Conservation (phyloP, 1,284 basidiomycete genomes). For the Ganoderma sinense region DNA sequence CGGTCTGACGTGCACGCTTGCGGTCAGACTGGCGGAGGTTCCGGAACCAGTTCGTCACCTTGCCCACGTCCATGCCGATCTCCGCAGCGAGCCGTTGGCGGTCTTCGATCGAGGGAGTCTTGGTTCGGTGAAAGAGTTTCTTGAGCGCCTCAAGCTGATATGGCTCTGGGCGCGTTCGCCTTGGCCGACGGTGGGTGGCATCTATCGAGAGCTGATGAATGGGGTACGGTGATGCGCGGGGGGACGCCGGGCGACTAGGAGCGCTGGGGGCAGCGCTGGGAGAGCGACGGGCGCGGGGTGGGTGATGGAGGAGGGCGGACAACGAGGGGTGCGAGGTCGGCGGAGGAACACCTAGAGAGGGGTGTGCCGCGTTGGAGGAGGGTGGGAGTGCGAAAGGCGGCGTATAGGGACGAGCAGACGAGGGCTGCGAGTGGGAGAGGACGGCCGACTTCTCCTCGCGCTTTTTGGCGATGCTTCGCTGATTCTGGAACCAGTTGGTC, state of each 20-base stretch:
- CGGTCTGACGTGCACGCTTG: conserved; percentile 51
- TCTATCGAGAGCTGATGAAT: conserved; percentile 36
- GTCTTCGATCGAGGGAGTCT: conserved; percentile 83
- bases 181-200: conserved; percentile 40
- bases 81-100: conserved; percentile 73
- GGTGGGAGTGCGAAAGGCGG: conserved; percentile 49
- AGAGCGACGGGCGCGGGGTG: conserved; percentile 35
- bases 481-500: conserved; percentile 87
- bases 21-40: conserved; percentile 79
- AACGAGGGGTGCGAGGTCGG: conserved; percentile 39
- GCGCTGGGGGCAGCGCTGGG: conserved; percentile 37
- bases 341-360: conserved; percentile 40
- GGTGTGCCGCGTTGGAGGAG: conserved; percentile 37
- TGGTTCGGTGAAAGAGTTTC: conserved; percentile 67
- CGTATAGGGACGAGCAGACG: conserved; percentile 48
- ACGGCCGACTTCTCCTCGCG: conserved; percentile 47
- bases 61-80: conserved; percentile 81
- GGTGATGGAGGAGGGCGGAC: conserved; percentile 25
- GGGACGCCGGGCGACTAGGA: conserved; percentile 40
- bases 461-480: conserved; percentile 77
- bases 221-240: conserved; percentile 44
- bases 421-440: conserved; percentile 12
- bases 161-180: conserved; percentile 79
- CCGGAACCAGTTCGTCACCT: conserved; percentile 88
- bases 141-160: conserved; percentile 78